These are phyloP conservation scores for Aspergillus conjunctus DNA, from an alignment of 495 filamentous ascomycete genomes.

Conservation along the genomic window DNA sequence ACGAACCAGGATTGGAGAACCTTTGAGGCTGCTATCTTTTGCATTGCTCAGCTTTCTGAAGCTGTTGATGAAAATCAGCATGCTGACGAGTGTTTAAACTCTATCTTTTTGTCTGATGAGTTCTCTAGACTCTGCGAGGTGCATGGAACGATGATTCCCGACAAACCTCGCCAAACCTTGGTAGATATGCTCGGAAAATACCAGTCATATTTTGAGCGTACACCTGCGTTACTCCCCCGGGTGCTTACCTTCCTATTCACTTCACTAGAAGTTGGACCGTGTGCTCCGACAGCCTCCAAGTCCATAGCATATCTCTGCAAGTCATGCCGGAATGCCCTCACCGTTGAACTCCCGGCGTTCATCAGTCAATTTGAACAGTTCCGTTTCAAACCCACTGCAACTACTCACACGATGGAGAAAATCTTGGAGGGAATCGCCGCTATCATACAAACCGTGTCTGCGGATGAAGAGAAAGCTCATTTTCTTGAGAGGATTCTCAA, in stretches of 20 bases:
- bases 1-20: slow-evolving; percentile 66
- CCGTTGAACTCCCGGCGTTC: slow-evolving; percentile 71
- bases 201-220: slow-evolving; percentile 76
- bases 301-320: slow-evolving; percentile 81
- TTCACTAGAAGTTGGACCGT: slow-evolving; percentile 64
- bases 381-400: slow-evolving; percentile 58
- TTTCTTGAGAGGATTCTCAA: slow-evolving; percentile 65
- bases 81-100: slow-evolving; percentile 66
- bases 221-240: slow-evolving; percentile 68
- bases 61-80: slow-evolving; percentile 65
- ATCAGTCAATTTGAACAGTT: slow-evolving; percentile 75
- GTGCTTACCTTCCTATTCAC: slow-evolving; percentile 82
- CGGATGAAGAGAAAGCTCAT: slow-evolving; percentile 61
- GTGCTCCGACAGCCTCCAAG: slow-evolving; percentile 72
- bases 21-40: slow-evolving; percentile 80
- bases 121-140: slow-evolving; percentile 57
- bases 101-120: slow-evolving; percentile 68
- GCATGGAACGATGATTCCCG: slow-evolving; percentile 52
- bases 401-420: slow-evolving; percentile 73
- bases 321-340: slow-evolving; percentile 72
- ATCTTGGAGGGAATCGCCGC: slow-evolving; percentile 81
- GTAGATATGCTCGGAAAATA: slow-evolving; percentile 78
- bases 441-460: slow-evolving; percentile 75
- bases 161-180: slow-evolving; percentile 74
- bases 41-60: slow-evolving; percentile 74